Base-by-base conservation (phyloP, 2,329 filamentous ascomycete genomes). In the Penicillium freii region DNA sequence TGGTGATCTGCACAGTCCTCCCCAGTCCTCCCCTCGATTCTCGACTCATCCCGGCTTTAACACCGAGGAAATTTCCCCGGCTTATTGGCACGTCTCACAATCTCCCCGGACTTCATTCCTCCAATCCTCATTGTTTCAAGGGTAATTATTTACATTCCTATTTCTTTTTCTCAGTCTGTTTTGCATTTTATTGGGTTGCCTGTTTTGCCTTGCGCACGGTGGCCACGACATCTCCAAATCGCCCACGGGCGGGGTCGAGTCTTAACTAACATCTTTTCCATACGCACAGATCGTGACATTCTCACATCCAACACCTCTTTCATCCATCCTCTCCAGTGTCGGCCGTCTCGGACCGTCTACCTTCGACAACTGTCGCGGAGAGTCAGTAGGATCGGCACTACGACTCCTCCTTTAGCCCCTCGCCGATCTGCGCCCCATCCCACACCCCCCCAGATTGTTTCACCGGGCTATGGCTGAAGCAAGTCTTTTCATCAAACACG, bases 401-500 rank as follows among this genome's bases (percentile, higher is more conserved):
- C 55, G 38, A 54, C 55, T 57, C 39, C 43, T 57, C 55, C 45
- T 51, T 49, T 49, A 27, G 23, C 44, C 23, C 36, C 55, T 54
- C 53, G 58, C 57, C 60, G 57, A 61, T 56, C 36, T 45, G 43
- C 46, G 21, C 50, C 49, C 29, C 36, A 47, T 33, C 8, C 19
- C 11, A 7, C 19, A 56, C 21, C 27, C 39, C 27, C 39, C 19
- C 31, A 55, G n/a, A 58, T 42, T 29, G 34, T 54, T 55, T 31
- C 39, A 53, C 61, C 50, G 39, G 55, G 53, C 61, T 49, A 85
- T 85, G 82, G 79, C 79, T 64, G 79, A 82, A 68, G 80, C 81
- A 69, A 80, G 80, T 68, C 80, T 81, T 69, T 88, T 81, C 74
- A 88, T 89, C 75, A 89, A 89, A 78, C 81, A 82, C 75, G 85